Conservation (phyloP, 208 protist genomes). For the Leishmania aethiopica region DNA sequence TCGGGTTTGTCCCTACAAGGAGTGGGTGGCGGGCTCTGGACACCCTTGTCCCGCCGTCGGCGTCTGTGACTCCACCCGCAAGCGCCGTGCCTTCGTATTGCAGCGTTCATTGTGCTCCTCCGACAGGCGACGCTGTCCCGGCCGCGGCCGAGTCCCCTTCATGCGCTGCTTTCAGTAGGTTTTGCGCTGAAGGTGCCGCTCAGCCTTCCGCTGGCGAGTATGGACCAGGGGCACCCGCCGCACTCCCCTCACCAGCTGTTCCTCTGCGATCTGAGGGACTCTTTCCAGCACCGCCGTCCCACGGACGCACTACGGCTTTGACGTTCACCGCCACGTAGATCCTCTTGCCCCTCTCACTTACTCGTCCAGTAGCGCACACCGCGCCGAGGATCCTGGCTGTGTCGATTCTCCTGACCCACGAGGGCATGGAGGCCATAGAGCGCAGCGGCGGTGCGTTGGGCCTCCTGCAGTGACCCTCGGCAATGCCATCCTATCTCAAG, state of each 20-base stretch:
- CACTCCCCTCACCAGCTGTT: neutral
- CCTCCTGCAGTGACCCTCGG: neutral
- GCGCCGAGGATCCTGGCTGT: neutral
- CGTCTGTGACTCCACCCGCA: neutral
- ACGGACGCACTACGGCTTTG: constrained; percentile 11
- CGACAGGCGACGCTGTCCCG: neutral
- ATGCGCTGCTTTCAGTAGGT: neutral
- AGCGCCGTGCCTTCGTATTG: neutral
- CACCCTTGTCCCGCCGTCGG: neutral
- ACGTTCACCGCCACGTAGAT: constrained; percentile 19
- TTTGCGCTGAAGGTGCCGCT: neutral
- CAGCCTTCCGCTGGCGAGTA: neutral
- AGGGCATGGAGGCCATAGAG: neutral
- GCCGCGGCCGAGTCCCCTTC: neutral
- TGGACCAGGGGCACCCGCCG: neutral
- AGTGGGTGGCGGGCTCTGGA: neutral
- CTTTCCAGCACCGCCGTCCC: constrained; percentile 1
- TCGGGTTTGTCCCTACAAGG: neutral
- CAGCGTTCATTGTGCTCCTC: neutral
- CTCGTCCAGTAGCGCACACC: neutral
- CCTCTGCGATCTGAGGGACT: neutral
- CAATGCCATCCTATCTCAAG: neutral
- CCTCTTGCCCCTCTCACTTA: neutral
- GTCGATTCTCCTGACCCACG: neutral
- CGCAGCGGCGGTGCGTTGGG: neutral